Evolutionary conservation across 352 stramenopile species (phyloP).

Genomic region (Phytophthora meadii): DNA sequence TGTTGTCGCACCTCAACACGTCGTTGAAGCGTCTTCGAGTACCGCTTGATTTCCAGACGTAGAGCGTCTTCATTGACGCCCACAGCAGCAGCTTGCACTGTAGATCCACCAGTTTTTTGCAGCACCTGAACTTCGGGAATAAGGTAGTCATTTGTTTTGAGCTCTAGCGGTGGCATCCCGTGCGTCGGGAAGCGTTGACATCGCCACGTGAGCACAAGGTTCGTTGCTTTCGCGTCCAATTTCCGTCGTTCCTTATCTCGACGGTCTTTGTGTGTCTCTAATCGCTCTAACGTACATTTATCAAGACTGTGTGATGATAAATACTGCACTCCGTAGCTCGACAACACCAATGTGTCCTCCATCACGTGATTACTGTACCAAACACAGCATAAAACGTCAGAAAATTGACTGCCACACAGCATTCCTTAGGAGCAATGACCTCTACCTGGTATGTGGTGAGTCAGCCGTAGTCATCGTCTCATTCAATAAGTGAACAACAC

Average conservation of each 20-base stretch:
- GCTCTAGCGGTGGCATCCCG: conserved; percentile 45
- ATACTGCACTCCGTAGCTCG: conserved; percentile 52
- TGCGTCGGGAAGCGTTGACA: conserved; percentile 59
- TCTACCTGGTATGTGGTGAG: conserved; percentile 45
- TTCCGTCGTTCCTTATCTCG: conserved; percentile 15
- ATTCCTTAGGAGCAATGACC: neutral
- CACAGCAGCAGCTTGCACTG: conserved; percentile 9
- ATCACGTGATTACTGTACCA: conserved; percentile 32
- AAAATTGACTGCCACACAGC: neutral
- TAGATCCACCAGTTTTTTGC: conserved; percentile 23
- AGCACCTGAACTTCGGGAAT: conserved; percentile 43
- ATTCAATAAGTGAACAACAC: conserved; percentile 40
- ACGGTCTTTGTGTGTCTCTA: conserved; percentile 12
- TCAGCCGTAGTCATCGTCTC: conserved; percentile 36
- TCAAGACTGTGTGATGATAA: conserved; percentile 34
- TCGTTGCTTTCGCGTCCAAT: conserved; percentile 32
- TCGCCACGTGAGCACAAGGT: conserved; percentile 44
- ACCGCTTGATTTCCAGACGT: conserved; percentile 48
- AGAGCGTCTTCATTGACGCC: conserved; percentile 51
- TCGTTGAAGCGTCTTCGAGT: conserved; percentile 43
- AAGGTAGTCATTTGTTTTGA: conserved; percentile 48
- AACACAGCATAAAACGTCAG: neutral
- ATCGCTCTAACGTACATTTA: conserved; percentile 15
- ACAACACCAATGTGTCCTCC: conserved; percentile 56
- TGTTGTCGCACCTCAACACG: conserved; percentile 46